A percentile compares a stretch with the other conserved stretches of the same genome.
These are phyloP conservation scores for Suillus subalutaceus DNA, from an alignment of 768 basidiomycete species.

Conservation along the genomic window DNA sequence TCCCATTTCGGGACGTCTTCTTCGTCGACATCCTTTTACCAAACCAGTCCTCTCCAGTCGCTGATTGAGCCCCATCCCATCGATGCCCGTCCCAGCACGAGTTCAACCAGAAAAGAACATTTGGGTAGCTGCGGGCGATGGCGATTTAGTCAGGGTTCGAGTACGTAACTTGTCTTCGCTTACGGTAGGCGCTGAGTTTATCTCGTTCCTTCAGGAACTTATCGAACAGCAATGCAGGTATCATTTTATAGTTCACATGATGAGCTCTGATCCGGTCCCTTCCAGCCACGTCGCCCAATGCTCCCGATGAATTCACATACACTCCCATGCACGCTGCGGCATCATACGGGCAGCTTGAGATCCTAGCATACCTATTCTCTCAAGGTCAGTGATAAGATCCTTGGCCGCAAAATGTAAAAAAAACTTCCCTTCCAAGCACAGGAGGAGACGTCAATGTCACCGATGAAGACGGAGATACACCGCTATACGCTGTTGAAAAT, in stretches of 20 bases:
- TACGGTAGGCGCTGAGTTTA: conserved; percentile 8
- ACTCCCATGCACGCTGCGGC: conserved; percentile 96
- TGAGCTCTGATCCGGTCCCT: conserved; percentile 35
- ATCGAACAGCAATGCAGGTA: conserved; percentile 60
- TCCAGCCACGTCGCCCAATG: conserved; percentile 68
- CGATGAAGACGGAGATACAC: conserved; percentile 90
- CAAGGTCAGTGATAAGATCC: conserved; percentile 47
- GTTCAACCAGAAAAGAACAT: conserved; percentile 58
- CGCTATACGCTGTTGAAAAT: conserved; percentile 87
- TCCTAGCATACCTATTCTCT: conserved; percentile 79
- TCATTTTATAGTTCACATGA: conserved; percentile 24
- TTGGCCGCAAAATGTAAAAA: not conserved
- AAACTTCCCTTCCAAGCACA: conserved; percentile 25
- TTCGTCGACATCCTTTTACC: conserved; percentile 9
- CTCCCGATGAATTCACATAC: conserved; percentile 72
- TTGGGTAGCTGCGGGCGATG: conserved; percentile 93
- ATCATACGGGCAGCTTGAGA: conserved; percentile 80
- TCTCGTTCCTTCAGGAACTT: conserved; percentile 47
- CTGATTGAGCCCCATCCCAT: conserved; percentile 22
- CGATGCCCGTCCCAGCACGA: conserved; percentile 36
- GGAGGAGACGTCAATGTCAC: conserved; percentile 88
- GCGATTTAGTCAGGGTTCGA: conserved; percentile 76
- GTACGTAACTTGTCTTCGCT: conserved; percentile 43
- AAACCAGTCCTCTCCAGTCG: conserved; percentile 18
- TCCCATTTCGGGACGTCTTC: conserved; percentile 29